These are phyloP conservation scores for Kluyveromyces lactis DNA, from an alignment of 805 yeast species.

Conservation along the genomic window DNA sequence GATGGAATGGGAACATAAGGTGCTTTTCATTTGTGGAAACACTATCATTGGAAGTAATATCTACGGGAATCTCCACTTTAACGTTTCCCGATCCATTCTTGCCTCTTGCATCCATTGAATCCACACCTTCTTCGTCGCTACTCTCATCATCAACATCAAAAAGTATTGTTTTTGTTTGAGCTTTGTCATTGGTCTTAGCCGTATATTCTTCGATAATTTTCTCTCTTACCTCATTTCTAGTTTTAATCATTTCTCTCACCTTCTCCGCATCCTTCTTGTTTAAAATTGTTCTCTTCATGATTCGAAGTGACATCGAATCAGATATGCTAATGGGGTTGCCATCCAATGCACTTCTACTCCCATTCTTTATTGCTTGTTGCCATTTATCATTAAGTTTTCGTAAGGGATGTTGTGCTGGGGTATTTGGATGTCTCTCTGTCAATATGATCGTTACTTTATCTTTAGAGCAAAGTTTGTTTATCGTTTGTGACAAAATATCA, in stretches of 20 bases:
- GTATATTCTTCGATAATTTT: conserved; percentile 27
- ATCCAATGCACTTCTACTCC: conserved; percentile 41
- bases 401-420: conserved; percentile 34
- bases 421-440: conserved; percentile 45
- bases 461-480: conserved; percentile 49
- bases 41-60: conserved; percentile 16
- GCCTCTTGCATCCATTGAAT: conserved; percentile 8
- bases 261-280: conserved; percentile 41
- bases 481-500: conserved; percentile 44
- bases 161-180: conserved; percentile 3
- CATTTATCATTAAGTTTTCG: conserved; percentile 33
- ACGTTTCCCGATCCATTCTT: conserved; percentile 6
- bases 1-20: conserved; percentile 71
- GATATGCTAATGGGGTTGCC: conserved; percentile 53
- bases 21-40: conserved; percentile 28
- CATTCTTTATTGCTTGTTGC: conserved; percentile 35
- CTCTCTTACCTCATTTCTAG: conserved; percentile 34
- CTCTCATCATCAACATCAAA: conserved; percentile 25
- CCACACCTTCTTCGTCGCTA: conserved; percentile 26
- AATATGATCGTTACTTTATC: conserved; percentile 64
- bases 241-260: conserved; percentile 39
- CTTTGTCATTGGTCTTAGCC: conserved; percentile 27
- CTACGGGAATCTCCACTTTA: conserved; percentile 21
- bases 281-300: conserved; percentile 40
- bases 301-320: conserved; percentile 34